Evolutionary conservation across 2,329 filamentous ascomycete genomes (phyloP).

Genomic region (Tolypocladium album): DNA sequence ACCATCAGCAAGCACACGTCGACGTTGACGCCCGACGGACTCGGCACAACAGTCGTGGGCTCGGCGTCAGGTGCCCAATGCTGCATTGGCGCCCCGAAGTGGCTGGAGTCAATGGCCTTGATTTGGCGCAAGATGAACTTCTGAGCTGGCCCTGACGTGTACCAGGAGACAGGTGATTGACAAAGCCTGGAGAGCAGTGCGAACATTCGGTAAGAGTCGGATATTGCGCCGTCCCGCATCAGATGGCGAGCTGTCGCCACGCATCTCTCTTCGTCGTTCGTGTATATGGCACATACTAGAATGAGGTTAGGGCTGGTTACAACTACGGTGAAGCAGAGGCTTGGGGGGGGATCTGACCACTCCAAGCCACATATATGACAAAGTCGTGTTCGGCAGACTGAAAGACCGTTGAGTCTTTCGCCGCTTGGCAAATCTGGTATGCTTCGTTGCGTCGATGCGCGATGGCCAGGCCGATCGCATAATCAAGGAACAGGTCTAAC

Average conservation of each 20-base stretch:
- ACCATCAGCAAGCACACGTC: constrained; percentile 77
- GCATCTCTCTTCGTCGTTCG: constrained; percentile 68
- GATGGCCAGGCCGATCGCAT: constrained; percentile 66
- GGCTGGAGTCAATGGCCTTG: constrained; percentile 69
- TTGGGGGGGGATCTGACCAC: constrained; percentile 38
- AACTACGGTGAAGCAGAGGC: too few relatives aligned
- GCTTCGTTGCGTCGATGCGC: constrained; percentile 57
- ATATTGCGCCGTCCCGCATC: constrained; percentile 72
- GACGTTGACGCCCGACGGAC: constrained; percentile 27
- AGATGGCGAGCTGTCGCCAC: constrained; percentile 68
- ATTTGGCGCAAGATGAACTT: constrained; percentile 90
- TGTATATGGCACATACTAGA: constrained; percentile 70
- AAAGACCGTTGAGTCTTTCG: constrained; percentile 74
- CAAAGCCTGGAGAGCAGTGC: constrained; percentile 66
- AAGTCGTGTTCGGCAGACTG: constrained; percentile 59
- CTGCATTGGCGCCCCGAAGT: constrained; percentile 25
- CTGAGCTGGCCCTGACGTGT: constrained; percentile 70
- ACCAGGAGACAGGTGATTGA: constrained; percentile 63
- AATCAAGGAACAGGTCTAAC: constrained; percentile 85
- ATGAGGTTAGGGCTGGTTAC: not conserved
- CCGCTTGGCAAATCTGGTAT: constrained; percentile 71
- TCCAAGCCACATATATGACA: constrained; percentile 67
- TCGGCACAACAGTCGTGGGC: not conserved
- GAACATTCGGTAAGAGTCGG: constrained; percentile 77
- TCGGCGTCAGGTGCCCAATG: constrained; percentile 12